phyloP scores from a whole-genome alignment of 148 eudicot species.

The Spergularia bocconei region DNA sequence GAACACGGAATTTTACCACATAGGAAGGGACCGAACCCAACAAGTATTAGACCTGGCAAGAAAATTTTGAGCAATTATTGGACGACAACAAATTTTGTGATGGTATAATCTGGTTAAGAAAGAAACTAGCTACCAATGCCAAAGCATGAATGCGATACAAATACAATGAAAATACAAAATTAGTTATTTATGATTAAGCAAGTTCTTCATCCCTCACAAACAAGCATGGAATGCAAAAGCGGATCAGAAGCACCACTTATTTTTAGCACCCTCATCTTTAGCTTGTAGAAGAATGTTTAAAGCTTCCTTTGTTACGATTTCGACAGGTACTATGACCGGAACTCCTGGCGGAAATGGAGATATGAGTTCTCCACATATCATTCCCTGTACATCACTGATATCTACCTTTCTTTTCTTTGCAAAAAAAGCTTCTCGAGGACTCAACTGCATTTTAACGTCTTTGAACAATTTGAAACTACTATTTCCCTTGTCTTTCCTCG shows the following conservation, averaged over 20 bases:
- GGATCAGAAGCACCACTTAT: slow-evolving; percentile 14
- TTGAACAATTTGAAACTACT: slow-evolving; percentile 12
- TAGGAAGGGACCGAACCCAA: too few species aligned
- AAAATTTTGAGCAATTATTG: too few species aligned
- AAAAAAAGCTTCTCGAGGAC: slow-evolving; percentile 76
- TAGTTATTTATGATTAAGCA: too few species aligned
- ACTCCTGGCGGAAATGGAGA: slow-evolving; percentile 87
- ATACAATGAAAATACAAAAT: too few species aligned
- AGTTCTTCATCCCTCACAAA: slow-evolving; percentile 9
- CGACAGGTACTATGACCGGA: slow-evolving; percentile 67
- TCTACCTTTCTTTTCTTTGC: slow-evolving; percentile 46
- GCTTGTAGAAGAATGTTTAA: slow-evolving; percentile 38
- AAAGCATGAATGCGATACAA: too few species aligned
- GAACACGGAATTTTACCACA: too few species aligned
- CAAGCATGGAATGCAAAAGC: slow-evolving; percentile 2
- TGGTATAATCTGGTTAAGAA: too few species aligned
- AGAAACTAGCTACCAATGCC: too few species aligned
- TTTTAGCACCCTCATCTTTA: slow-evolving; percentile 14
- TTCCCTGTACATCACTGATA: slow-evolving; percentile 44
- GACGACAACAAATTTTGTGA: too few species aligned
- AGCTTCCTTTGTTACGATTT: slow-evolving; percentile 43
- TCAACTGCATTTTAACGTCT: slow-evolving; percentile 40
- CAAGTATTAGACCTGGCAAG: too few species aligned
- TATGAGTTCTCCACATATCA: slow-evolving; percentile 74
- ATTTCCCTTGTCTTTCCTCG: background rate